Percentiles rank a stretch among this genome's conserved stretches.
Evolutionary conservation across 129 eudicot genomes (phyloP).

Genomic region (Pittosporum tobira): DNA sequence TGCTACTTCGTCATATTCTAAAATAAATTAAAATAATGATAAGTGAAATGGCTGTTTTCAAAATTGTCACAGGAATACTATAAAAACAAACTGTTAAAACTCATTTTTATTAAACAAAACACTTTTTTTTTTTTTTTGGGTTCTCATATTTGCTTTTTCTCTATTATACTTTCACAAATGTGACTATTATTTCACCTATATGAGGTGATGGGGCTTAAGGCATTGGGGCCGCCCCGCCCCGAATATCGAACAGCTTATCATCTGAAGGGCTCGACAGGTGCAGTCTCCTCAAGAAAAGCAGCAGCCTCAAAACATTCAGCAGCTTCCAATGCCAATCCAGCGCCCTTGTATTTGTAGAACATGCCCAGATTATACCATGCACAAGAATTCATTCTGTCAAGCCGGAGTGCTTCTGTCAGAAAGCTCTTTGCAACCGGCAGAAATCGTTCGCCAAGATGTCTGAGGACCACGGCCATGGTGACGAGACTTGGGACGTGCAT

Average conservation of each 20-base stretch:
- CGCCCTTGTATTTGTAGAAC: constrained; percentile 58
- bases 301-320: constrained; percentile 88
- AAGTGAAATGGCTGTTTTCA: no score
- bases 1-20: no score
- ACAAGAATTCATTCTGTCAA: constrained; percentile 53
- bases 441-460: constrained; percentile 33
- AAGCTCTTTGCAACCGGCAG: constrained; percentile 40
- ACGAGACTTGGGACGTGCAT: constrained; percentile 64
- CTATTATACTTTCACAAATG: no score
- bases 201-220: no score
- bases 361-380: constrained; percentile 82
- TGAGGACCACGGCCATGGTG: constrained; percentile 58
- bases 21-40: no score
- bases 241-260: constrained; percentile 12
- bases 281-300: constrained; percentile 51
- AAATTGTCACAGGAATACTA: no score
- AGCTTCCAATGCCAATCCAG: constrained; percentile 39
- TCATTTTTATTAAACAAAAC: no score
- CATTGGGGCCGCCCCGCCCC: no score
- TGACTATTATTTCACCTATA: no score
- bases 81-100: no score
- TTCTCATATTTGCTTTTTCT: no score
- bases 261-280: constrained; percentile 84
- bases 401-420: constrained; percentile 61
- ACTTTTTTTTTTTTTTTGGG: no score